These are phyloP conservation scores for Colletotrichum siamense DNA, from an alignment of 2,329 filamentous ascomycete genomes.

Conservation along the genomic window DNA sequence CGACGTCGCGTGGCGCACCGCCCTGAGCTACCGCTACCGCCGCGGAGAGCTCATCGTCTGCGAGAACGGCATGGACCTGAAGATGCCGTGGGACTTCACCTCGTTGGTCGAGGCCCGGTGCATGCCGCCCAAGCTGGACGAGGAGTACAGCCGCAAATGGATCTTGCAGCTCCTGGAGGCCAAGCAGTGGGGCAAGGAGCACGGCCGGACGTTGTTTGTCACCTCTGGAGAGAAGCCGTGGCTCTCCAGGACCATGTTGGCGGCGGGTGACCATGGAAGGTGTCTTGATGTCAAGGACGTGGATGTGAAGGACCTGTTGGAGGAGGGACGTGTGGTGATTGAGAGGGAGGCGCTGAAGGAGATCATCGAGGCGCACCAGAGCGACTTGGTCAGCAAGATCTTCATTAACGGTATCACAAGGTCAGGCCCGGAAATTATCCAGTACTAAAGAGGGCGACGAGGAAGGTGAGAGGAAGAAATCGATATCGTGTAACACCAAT, in stretches of 20 bases:
- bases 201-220: slow-evolving; percentile 78
- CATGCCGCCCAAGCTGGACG: slow-evolving; percentile 53
- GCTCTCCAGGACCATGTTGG: slow-evolving; percentile 70
- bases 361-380: slow-evolving; percentile 76
- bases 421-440: slow-evolving; percentile 38
- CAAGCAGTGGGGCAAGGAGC: slow-evolving; percentile 71
- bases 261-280: slow-evolving; percentile 69
- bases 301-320: slow-evolving; percentile 93
- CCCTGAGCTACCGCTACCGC: slow-evolving; percentile 88
- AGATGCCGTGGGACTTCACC: slow-evolving; percentile 55
- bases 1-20: slow-evolving; percentile 93
- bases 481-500: slow-evolving; percentile 19
- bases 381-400: slow-evolving; percentile 62
- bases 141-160: slow-evolving; percentile 66
- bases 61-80: slow-evolving; percentile 77
- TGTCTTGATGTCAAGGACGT: slow-evolving; percentile 78
- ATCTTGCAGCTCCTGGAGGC: slow-evolving; percentile 71
- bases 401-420: slow-evolving; percentile 45
- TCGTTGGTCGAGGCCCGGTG: slow-evolving; percentile 40
- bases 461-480: background rate
- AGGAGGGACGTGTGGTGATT: slow-evolving; percentile 83
- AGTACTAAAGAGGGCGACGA: slow-evolving; percentile 26
- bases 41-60: slow-evolving; percentile 87
- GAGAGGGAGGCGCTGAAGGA: slow-evolving; percentile 80
- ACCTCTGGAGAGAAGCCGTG: slow-evolving; percentile 65